Evolutionary conservation across 2,329 filamentous ascomycete genomes (phyloP).

Genomic region (Colletotrichum tropicicola): DNA sequence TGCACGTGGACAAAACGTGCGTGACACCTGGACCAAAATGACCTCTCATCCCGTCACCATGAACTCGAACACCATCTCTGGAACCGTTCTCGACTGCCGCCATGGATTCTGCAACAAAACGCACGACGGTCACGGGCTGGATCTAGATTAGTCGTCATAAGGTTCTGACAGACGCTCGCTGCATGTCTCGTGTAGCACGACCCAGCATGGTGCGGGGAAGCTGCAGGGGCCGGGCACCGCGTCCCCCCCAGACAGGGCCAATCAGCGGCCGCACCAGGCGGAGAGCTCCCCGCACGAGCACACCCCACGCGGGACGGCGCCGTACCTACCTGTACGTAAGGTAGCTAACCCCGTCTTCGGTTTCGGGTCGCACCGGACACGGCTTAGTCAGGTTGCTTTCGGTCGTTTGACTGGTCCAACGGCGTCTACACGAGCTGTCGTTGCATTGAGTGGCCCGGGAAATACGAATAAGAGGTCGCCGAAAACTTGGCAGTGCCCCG

Average conservation of each 20-base stretch:
- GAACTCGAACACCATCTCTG: too few species aligned
- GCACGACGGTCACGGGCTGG: too few species aligned
- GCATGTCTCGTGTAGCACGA: slow-evolving; percentile 18
- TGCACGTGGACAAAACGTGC: too few species aligned
- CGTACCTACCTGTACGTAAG: not conserved
- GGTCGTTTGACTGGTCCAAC: not conserved
- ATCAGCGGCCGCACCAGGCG: not conserved
- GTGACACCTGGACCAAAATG: too few species aligned
- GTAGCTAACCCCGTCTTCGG: not conserved
- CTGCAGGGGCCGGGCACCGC: not conserved
- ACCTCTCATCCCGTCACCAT: too few species aligned
- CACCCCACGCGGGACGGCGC: slow-evolving; percentile 3
- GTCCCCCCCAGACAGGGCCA: too few species aligned
- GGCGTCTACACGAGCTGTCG: not conserved
- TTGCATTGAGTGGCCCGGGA: not conserved
- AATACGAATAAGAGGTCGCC: slow-evolving; percentile 9
- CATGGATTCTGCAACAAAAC: too few species aligned
- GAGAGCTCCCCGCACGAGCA: slow-evolving; percentile 13
- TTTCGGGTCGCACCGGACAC: slow-evolving; percentile 12
- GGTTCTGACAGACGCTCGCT: slow-evolving; percentile 21
- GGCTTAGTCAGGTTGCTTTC: not conserved
- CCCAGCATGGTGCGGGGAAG: slow-evolving; percentile 12
- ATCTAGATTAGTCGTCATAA: slow-evolving; percentile 1
- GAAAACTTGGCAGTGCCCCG: not conserved
- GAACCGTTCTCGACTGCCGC: too few species aligned